phyloP scores from a whole-genome alignment of 352 stramenopile species.

The Salisapilia sapeloensis region DNA sequence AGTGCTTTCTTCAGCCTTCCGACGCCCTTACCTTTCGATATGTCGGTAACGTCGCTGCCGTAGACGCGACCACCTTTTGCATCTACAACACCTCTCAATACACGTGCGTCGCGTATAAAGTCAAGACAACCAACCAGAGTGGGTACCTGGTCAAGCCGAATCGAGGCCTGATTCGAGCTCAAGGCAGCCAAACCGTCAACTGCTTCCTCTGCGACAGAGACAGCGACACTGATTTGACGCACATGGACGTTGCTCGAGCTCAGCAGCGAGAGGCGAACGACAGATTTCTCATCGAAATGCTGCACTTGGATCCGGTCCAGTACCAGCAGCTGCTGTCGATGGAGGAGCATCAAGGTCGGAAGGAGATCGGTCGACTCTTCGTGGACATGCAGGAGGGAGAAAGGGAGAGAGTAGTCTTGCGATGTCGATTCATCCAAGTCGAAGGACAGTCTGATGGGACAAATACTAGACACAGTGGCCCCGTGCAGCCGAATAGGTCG shows the following conservation, averaged over 20 bases:
- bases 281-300: conserved; percentile 52
- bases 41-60: no score
- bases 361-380: conserved; percentile 28
- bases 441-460: no score
- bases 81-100: conserved; percentile 35
- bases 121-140: conserved; percentile 64
- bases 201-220: conserved; percentile 18
- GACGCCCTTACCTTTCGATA: no score
- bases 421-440: conserved; percentile 9
- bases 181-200: conserved; percentile 38
- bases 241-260: conserved; percentile 14
- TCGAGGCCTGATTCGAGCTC: conserved; percentile 34
- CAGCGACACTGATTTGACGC: conserved; percentile 6
- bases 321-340: conserved; percentile 20
- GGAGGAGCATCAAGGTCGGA: conserved; percentile 13
- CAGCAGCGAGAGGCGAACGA: conserved; percentile 39
- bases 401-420: conserved; percentile 18
- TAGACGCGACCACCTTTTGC: conserved; percentile 14
- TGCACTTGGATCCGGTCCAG: conserved; percentile 16
- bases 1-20: no score
- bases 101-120: conserved; percentile 45
- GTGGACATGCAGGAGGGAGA: conserved; percentile 8
- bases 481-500: no score
- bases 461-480: no score
- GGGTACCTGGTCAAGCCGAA: conserved; percentile 65